Conservation (phyloP, 2,329 filamentous ascomycete genomes). For the Calonectria pteridis region DNA sequence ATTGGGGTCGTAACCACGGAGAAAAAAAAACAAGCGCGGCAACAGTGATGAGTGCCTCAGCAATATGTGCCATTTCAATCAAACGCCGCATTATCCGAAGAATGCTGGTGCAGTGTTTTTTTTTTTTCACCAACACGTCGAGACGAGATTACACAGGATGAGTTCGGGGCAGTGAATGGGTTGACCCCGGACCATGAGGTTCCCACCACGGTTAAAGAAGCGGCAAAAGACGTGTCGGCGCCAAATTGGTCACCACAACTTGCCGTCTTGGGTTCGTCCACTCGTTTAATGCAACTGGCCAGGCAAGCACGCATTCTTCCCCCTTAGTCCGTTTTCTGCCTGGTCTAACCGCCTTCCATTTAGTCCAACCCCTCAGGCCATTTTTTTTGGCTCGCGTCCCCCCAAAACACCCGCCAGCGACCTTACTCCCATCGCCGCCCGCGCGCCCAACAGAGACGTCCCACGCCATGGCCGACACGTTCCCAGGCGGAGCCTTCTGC, state of each 20-base stretch:
- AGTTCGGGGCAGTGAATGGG: not conserved
- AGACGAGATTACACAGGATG: not conserved
- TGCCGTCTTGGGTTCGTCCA: not conserved
- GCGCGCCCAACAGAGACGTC: not conserved
- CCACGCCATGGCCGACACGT: not conserved
- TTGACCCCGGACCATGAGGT: not conserved
- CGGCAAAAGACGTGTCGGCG: not conserved
- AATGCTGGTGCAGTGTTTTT: not conserved
- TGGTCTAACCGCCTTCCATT: conserved; percentile 4
- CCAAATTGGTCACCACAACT: not conserved
- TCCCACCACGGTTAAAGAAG: not conserved
- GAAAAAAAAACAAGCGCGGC: no score
- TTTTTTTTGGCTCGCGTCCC: not conserved
- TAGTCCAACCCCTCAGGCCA: not conserved
- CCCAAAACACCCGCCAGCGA: conserved; percentile 3
- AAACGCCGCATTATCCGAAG: not conserved
- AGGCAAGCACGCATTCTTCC: not conserved
- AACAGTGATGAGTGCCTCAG: not conserved
- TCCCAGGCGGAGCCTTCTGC: not conserved
- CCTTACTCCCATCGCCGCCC: not conserved
- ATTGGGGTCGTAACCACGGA: not conserved
- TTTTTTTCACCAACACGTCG: not conserved
- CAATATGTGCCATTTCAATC: not conserved
- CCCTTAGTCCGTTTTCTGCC: not conserved
- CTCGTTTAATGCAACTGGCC: not conserved